Conservation (phyloP, 352 stramenopile genomes). For the Pythium myriotylum region DNA sequence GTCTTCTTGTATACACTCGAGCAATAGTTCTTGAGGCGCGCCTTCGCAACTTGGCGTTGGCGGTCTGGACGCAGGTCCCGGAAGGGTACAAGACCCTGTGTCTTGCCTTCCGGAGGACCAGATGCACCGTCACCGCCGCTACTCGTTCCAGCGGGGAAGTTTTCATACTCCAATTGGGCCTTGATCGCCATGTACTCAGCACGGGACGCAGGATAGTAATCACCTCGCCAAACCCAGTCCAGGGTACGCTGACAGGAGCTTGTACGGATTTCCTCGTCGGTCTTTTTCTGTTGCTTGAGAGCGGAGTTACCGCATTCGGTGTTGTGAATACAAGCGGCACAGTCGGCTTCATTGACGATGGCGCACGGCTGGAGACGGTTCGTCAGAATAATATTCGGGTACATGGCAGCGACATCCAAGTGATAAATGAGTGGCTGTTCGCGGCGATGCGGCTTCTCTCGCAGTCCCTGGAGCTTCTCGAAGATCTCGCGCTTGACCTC, state of each 20-base stretch:
- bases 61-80: conserved; percentile 55
- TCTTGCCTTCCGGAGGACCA: conserved; percentile 9
- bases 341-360: conserved; percentile 96
- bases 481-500: conserved; percentile 92
- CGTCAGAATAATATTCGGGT: conserved; percentile 99
- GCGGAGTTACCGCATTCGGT: conserved; percentile 71
- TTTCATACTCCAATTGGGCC: conserved; percentile 94
- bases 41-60: conserved; percentile 71
- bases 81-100: conserved; percentile 49
- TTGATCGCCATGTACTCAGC: conserved; percentile 97
- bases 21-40: conserved; percentile 93
- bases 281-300: conserved; percentile 73
- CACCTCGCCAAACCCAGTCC: conserved; percentile 98
- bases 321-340: conserved; percentile 95
- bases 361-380: conserved; percentile 98
- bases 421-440: conserved; percentile 98
- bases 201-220: conserved; percentile 94
- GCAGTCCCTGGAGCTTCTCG: conserved; percentile 91
- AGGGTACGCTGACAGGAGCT: conserved; percentile 97
- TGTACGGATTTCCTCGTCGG: conserved; percentile 30
- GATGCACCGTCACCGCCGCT: conserved; percentile 2
- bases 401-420: conserved; percentile 99
- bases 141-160: conserved; percentile 40
- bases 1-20: conserved; percentile 97
- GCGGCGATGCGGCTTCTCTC: conserved; percentile 90